Percentiles rank a stretch among this genome's conserved stretches.
Conservation (phyloP, 768 basidiomycete genomes). For the Russula virescens region DNA sequence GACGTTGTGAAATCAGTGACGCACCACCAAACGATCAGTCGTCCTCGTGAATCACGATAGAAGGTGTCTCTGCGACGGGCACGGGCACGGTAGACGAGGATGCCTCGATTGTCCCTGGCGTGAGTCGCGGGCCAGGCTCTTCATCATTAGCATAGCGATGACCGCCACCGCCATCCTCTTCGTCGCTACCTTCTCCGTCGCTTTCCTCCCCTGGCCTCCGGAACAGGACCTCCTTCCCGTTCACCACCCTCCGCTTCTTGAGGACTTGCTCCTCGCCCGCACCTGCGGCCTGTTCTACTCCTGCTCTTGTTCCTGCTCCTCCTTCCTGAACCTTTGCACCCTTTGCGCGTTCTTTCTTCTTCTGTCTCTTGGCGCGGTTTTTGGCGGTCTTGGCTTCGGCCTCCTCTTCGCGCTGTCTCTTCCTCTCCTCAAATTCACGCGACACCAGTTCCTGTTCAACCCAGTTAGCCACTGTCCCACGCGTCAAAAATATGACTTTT, state of each 20-base stretch:
- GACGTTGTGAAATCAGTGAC: background rate
- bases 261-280: constrained; percentile 39
- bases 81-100: constrained; percentile 19
- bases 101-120: background rate
- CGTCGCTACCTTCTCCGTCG: constrained; percentile 36
- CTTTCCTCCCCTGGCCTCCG: constrained; percentile 47
- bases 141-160: constrained; percentile 20
- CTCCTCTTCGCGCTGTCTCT: constrained; percentile 59
- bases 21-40: constrained; percentile 31
- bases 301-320: constrained; percentile 7
- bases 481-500: background rate
- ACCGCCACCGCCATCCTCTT: constrained; percentile 24
- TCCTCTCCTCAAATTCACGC: constrained; percentile 69
- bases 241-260: constrained; percentile 79
- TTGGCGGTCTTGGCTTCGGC: constrained; percentile 90
- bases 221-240: constrained; percentile 65
- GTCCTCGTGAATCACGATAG: constrained; percentile 48
- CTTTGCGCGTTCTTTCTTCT: constrained; percentile 78
- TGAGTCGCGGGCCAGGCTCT: constrained; percentile 26
- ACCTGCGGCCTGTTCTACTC: constrained; percentile 26
- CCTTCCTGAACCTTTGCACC: constrained; percentile 28
- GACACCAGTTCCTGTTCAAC: constrained; percentile 57
- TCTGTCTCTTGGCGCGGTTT: constrained; percentile 89
- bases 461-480: background rate
- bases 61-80: constrained; percentile 33